Evolutionary conservation across 805 yeast genomes (phyloP), one percentile per base, ranked within the genome.

Genomic region (Schwanniomyces yamadae): DNA sequence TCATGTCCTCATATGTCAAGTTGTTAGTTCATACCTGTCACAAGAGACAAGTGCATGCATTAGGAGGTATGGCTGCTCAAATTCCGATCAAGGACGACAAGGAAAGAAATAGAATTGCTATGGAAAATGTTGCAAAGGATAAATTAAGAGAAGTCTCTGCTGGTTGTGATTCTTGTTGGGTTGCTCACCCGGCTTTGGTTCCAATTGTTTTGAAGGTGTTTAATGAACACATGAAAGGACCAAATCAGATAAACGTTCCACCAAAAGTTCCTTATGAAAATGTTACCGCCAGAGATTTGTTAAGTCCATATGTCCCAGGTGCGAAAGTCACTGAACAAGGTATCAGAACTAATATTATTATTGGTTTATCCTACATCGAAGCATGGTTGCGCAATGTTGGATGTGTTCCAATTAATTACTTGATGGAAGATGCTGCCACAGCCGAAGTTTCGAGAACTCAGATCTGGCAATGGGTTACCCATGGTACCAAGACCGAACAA

Each of bases 1-100:
- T 84, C 62, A 84, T 84, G 93, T 70, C 82, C 18, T 77, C 84
- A 12, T 84, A 84, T 54, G 91, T 84, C 36, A 78, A 78, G 49
- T 73, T 81, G 51, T 69, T 84, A 59, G 86, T 84, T 48, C 73
- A 80, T 58, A 77, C 79, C 29, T 81, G 88, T 61, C 95, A 84
- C 58, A 71, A 77, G 51, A 75, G 91, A 65, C 84, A 82, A 44
- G 91, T 84, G 28, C 90, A 84, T 55, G 91, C 91, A 13, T 82
- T 84, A 80, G 93, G 95, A 50, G 95, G 95, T 49, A 84, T 84
- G 95, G 91, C 93, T 46, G 91, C 91, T 4, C 85, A 83, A 48
- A 82, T 84, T 50, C 91, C 93, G 45, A 84, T 84, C 63, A 84
- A 84, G 59, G 71, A 77, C 45, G 89, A 84, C 52, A 66, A 72